Evolutionary conservation across 495 filamentous ascomycete species (phyloP).

Genomic region (Podospora pseudocomata): DNA sequence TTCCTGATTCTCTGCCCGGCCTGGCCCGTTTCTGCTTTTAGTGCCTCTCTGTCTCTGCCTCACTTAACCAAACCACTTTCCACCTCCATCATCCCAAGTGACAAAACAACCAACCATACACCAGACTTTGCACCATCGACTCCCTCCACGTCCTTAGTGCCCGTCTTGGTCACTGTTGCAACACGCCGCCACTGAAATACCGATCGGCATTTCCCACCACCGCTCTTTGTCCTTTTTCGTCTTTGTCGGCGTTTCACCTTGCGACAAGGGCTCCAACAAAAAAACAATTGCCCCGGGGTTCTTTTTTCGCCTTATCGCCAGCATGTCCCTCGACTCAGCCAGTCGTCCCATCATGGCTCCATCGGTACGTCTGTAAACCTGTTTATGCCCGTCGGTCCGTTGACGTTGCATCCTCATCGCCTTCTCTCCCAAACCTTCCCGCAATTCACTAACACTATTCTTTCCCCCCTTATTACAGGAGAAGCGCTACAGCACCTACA

Average conservation of each 20-base stretch:
- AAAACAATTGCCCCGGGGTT: background rate
- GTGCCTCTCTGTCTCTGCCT: background rate
- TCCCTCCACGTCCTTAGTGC: background rate
- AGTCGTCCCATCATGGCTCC: conserved; percentile 73
- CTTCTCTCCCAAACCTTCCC: background rate
- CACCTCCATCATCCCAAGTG: conserved; percentile 1
- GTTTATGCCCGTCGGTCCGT: background rate
- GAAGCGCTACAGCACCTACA: conserved; percentile 79
- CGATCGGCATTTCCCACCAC: conserved; percentile 2
- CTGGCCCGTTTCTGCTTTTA: background rate
- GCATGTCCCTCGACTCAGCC: conserved; percentile 65
- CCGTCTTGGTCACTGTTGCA: background rate
- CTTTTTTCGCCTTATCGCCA: conserved; percentile 18
- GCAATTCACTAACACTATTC: conserved; percentile 10
- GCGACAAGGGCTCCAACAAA: conserved; percentile 13
- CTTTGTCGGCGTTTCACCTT: conserved; percentile 7
- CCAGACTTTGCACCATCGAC: background rate
- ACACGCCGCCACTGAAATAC: background rate
- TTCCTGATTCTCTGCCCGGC: background rate
- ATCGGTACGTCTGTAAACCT: conserved; percentile 47
- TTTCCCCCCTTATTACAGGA: conserved; percentile 33
- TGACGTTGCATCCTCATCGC: background rate
- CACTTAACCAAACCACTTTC: background rate
- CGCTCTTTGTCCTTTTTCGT: conserved; percentile 3
- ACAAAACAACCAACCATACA: background rate